phyloP scores from a whole-genome alignment of 2,329 filamentous ascomycete genomes.

The Fusarium aywerte region DNA sequence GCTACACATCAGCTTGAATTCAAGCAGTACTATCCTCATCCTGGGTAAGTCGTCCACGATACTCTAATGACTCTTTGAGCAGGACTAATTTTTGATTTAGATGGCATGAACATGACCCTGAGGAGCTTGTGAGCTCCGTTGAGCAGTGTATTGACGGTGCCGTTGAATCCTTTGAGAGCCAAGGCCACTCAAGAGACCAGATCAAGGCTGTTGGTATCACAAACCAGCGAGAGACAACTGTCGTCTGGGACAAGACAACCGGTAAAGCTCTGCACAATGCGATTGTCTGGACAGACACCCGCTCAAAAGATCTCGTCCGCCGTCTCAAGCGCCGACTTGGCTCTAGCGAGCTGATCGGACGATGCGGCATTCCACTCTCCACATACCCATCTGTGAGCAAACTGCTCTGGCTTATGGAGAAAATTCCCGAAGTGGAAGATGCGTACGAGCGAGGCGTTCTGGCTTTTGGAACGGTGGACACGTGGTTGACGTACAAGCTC shows the following conservation, averaged over 20 bases:
- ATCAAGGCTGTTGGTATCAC: slow-evolving; percentile 84
- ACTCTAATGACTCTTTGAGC: not conserved
- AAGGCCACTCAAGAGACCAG: slow-evolving; percentile 73
- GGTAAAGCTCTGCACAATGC: slow-evolving; percentile 83
- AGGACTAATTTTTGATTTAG: slow-evolving; percentile 53
- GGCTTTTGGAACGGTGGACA: slow-evolving; percentile 83
- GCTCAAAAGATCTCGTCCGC: slow-evolving; percentile 76
- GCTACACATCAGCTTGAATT: slow-evolving; percentile 82
- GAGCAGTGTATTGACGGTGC: slow-evolving; percentile 80
- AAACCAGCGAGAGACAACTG: slow-evolving; percentile 84
- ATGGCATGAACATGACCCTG: slow-evolving; percentile 87
- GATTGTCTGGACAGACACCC: slow-evolving; percentile 88
- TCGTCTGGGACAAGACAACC: slow-evolving; percentile 82
- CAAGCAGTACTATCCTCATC: slow-evolving; percentile 76
- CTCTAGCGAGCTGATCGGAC: slow-evolving; percentile 71
- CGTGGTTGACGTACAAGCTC: slow-evolving; percentile 83
- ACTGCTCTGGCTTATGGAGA: slow-evolving; percentile 79
- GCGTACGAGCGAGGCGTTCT: slow-evolving; percentile 78
- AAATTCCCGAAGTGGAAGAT: slow-evolving; percentile 72
- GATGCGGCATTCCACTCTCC: slow-evolving; percentile 81
- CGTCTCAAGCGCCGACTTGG: slow-evolving; percentile 75
- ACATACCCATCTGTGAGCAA: slow-evolving; percentile 86
- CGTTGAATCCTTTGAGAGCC: slow-evolving; percentile 72
- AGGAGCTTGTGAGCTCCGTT: slow-evolving; percentile 77
- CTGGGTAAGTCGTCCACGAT: slow-evolving; percentile 66